Base-by-base conservation (phyloP, 768 basidiomycete species). In the Rubroboletus pulcherrimus region DNA sequence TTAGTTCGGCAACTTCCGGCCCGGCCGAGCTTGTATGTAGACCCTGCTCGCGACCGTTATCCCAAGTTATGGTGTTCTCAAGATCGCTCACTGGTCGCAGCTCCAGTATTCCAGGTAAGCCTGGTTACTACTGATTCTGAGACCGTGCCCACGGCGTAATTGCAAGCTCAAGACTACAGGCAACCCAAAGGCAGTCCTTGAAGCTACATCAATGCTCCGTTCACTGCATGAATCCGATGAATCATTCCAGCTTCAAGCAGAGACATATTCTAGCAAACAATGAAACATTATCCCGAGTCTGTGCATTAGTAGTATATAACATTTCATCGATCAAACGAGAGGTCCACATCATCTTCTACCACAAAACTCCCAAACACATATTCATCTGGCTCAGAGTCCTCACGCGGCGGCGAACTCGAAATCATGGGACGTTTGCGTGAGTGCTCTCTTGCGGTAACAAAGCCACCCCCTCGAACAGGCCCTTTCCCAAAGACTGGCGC, bases 351-450 rank as follows among this genome's bases (percentile, higher is more conserved):
- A 64, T 93, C 91, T 52, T 77, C 81, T 12, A 93, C 90, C 15
- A 93, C 81, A 62, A 93, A 93, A 66, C 87, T 93, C 11, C 83
- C 91, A 42, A 87, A 64, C 41, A 74, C 78, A 66, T 93, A 93
- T 47, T 82, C 79, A 58, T 91, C 86, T 7, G 79, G 72, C 49
- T 78, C 79, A 12, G 73, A 77, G 35, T 79, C 76, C 38, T 77
- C 76, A 19, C 72, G 71, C 21, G 74, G 73, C 5, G 90, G 88
- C 1, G 89, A 91, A 59, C 87, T 90, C 9, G 84, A 82, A 47
- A 77, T 63, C 37, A 56, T 61, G 34, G 66, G 63, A 31, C 69
- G 68, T 40, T 58, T 70, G 30, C 63, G 64, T 35, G 71, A 65
- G 29, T 71, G 73, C 19, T 72, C 72, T 33, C 78, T 73, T 7